These are phyloP conservation scores for Asterophora parasitica DNA, from an alignment of 768 basidiomycete genomes.

Conservation along the genomic window DNA sequence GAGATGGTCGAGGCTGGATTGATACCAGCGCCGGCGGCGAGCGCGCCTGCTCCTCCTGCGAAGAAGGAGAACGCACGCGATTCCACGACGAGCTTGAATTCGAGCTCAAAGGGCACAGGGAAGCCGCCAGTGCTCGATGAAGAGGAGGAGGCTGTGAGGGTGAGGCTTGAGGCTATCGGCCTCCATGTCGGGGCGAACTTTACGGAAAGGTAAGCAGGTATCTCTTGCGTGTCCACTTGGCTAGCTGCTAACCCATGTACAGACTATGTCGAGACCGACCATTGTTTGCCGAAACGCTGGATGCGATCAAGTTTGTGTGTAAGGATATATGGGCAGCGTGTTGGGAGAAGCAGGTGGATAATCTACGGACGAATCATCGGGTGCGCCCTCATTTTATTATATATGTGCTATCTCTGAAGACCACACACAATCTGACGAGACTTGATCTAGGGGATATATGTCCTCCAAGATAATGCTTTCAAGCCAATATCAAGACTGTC, in stretches of 20 bases:
- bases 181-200: constrained; percentile 83
- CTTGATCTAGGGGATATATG: constrained; percentile 73
- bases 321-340: constrained; percentile 92
- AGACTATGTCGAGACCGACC: constrained; percentile 76
- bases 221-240: too few species aligned
- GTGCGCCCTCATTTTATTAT: constrained; percentile 42
- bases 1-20: constrained; percentile 80
- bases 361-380: constrained; percentile 90
- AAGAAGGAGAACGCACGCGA: constrained; percentile 42
- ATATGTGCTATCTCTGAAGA: too few species aligned
- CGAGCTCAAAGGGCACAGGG: constrained; percentile 30
- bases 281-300: constrained; percentile 78
- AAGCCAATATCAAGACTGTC: constrained; percentile 80
- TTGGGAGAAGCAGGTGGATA: constrained; percentile 95
- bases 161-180: constrained; percentile 78
- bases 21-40: constrained; percentile 45
- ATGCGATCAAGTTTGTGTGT: constrained; percentile 92
- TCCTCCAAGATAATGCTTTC: constrained; percentile 88
- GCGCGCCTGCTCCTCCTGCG: constrained; percentile 32
- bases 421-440: neutral
- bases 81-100: constrained; percentile 39
- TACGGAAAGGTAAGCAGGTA: constrained; percentile 63
- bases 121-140: constrained; percentile 43
- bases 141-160: constrained; percentile 67
- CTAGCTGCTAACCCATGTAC: neutral